A percentile compares a stretch with the other conserved stretches of the same genome.
Conservation (phyloP, 257 asterid genomes). For the Solanum appendiculatum region DNA sequence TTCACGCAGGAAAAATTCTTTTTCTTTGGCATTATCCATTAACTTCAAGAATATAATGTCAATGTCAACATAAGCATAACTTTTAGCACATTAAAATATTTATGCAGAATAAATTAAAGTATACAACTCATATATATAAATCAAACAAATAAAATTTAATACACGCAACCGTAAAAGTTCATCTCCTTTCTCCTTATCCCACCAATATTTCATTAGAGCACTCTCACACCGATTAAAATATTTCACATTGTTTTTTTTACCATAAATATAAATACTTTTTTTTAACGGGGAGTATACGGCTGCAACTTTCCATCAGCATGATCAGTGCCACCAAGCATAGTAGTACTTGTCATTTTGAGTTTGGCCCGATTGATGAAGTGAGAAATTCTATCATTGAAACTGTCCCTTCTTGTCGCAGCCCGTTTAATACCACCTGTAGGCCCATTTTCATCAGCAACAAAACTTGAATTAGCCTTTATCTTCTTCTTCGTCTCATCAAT, state of each 20-base stretch:
- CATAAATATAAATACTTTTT: not conserved
- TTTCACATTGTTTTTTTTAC: not conserved
- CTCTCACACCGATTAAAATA: not conserved
- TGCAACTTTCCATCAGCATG: not conserved
- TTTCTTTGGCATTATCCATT: not conserved
- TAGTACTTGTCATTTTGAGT: constrained; percentile 27
- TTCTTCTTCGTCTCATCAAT: constrained; percentile 20
- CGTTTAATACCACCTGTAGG: not conserved
- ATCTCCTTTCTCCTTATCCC: not conserved
- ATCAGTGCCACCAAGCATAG: too few species aligned
- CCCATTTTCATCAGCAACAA: constrained; percentile 6
- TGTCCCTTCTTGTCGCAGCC: constrained; percentile 30
- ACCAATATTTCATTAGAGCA: not conserved
- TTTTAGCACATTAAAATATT: not conserved
- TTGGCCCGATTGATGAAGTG: constrained; percentile 30
- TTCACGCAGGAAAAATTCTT: not conserved
- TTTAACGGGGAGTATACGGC: not conserved
- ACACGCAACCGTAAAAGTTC: not conserved
- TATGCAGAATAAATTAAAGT: not conserved
- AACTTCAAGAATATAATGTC: not conserved
- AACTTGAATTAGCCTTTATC: constrained; percentile 16
- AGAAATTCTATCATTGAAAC: constrained; percentile 34
- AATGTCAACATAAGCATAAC: not conserved
- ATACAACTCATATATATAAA: not conserved
- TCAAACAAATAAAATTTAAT: not conserved